These are phyloP conservation scores for Clitoria ternatea DNA, from an alignment of 306 rosid species.

Conservation along the genomic window DNA sequence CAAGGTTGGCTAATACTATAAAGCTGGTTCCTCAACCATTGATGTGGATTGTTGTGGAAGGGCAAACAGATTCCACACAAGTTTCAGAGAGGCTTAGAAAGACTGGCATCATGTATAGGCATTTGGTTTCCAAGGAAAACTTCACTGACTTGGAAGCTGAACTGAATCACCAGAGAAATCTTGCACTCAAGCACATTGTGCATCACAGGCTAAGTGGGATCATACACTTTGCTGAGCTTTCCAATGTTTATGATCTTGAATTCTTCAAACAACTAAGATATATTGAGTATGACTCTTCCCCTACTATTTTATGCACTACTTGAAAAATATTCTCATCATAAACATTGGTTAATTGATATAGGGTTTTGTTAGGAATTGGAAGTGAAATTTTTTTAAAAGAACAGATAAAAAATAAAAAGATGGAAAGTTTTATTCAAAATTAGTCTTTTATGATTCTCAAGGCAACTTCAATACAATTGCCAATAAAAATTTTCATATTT, in stretches of 20 bases:
- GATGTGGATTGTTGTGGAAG: conserved; percentile 76
- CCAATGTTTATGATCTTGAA: conserved; percentile 66
- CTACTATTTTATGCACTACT: background rate
- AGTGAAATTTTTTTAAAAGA: too few species aligned
- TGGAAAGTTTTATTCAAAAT: too few species aligned
- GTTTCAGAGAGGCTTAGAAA: conserved; percentile 44
- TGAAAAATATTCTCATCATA: too few species aligned
- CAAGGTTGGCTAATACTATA: conserved; percentile 62
- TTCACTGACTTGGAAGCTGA: conserved; percentile 72
- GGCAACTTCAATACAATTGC: too few species aligned
- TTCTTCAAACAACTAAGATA: conserved; percentile 74
- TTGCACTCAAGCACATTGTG: conserved; percentile 74
- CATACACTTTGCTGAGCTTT: conserved; percentile 76
- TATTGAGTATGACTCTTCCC: conserved; percentile 46
- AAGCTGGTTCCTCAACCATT: conserved; percentile 60
- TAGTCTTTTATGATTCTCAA: too few species aligned
- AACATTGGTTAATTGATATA: background rate
- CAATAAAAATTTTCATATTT: too few species aligned
- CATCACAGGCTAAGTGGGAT: conserved; percentile 75
- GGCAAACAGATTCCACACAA: conserved; percentile 38
- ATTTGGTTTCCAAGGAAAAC: conserved; percentile 64
- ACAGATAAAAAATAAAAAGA: too few species aligned
- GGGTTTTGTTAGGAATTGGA: too few species aligned
- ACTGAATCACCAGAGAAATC: conserved; percentile 68
- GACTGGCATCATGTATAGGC: conserved; percentile 75